Conservation (phyloP, 2,329 filamentous ascomycete species). For the Fusarium virguliforme region DNA sequence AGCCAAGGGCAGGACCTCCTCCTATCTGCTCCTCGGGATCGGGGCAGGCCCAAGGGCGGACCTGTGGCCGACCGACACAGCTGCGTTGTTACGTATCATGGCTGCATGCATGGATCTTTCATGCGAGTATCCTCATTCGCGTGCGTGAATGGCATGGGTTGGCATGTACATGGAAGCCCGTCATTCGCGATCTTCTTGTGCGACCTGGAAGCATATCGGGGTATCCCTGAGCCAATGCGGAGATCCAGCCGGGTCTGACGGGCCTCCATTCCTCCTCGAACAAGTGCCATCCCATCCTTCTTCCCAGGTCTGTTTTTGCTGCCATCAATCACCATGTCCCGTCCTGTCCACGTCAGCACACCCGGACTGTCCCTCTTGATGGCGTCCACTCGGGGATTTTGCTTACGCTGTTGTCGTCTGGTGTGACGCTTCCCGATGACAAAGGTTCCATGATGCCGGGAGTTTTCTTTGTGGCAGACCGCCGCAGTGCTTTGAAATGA, state of each 20-base stretch:
- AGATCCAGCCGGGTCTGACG: slow-evolving; percentile 35
- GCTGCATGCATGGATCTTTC: slow-evolving; percentile 48
- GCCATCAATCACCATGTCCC: slow-evolving; percentile 25
- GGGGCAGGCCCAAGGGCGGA: slow-evolving; percentile 35
- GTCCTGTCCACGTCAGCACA: slow-evolving; percentile 21
- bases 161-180: slow-evolving; percentile 40
- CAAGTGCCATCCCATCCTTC: background rate
- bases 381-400: slow-evolving; percentile 40
- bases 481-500: background rate
- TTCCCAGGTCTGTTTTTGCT: slow-evolving; percentile 5
- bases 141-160: slow-evolving; percentile 41
- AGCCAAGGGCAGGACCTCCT: slow-evolving; percentile 38
- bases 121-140: slow-evolving; percentile 49
- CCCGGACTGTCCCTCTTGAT: slow-evolving; percentile 21
- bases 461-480: background rate
- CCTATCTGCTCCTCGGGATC: slow-evolving; percentile 35
- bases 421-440: slow-evolving; percentile 12
- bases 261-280: slow-evolving; percentile 29
- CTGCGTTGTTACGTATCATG: slow-evolving; percentile 50
- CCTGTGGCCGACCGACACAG: slow-evolving; percentile 39
- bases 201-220: slow-evolving; percentile 36
- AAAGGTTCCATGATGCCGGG: background rate
- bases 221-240: slow-evolving; percentile 9
- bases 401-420: slow-evolving; percentile 4
- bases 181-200: slow-evolving; percentile 43